Percentiles rank a stretch among this genome's conserved stretches.
Conservation (phyloP, 2,329 filamentous ascomycete genomes). For the Calonectria leucothoes region DNA sequence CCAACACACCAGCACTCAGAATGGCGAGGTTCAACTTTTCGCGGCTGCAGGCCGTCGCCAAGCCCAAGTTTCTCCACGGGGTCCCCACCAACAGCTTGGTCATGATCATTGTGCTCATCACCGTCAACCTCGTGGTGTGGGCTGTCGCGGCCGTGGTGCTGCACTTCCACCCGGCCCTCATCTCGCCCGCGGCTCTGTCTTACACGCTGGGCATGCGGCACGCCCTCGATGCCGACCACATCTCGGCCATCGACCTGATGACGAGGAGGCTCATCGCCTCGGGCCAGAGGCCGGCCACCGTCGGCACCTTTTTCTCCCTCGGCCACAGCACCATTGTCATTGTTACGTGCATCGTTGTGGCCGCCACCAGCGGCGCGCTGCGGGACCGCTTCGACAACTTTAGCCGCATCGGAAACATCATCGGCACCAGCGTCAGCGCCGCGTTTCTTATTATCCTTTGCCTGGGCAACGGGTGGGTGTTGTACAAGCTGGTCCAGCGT, state of each 20-base stretch:
- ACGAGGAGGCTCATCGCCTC: conserved; percentile 88
- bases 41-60: conserved; percentile 24
- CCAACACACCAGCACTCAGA: not conserved
- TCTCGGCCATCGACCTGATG: conserved; percentile 90
- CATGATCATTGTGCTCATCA: conserved; percentile 63
- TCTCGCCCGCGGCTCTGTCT: conserved; percentile 84
- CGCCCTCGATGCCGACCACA: conserved; percentile 97
- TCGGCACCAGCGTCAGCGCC: conserved; percentile 89
- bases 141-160: conserved; percentile 63
- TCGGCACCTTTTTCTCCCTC: conserved; percentile 93
- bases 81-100: conserved; percentile 52
- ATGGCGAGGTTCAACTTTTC: conserved; percentile 37
- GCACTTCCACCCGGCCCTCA: conserved; percentile 68
- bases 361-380: conserved; percentile 87
- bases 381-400: conserved; percentile 85
- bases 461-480: conserved; percentile 85
- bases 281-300: conserved; percentile 87
- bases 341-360: conserved; percentile 90
- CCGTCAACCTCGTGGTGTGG: conserved; percentile 68
- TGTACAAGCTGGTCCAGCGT: conserved; percentile 79
- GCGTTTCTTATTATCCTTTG: conserved; percentile 86
- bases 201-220: conserved; percentile 92
- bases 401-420: conserved; percentile 83
- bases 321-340: conserved; percentile 95
- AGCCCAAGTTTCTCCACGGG: conserved; percentile 45